These are phyloP conservation scores for Phytophthora sojae DNA, from an alignment of 352 stramenopile species.

Conservation along the genomic window DNA sequence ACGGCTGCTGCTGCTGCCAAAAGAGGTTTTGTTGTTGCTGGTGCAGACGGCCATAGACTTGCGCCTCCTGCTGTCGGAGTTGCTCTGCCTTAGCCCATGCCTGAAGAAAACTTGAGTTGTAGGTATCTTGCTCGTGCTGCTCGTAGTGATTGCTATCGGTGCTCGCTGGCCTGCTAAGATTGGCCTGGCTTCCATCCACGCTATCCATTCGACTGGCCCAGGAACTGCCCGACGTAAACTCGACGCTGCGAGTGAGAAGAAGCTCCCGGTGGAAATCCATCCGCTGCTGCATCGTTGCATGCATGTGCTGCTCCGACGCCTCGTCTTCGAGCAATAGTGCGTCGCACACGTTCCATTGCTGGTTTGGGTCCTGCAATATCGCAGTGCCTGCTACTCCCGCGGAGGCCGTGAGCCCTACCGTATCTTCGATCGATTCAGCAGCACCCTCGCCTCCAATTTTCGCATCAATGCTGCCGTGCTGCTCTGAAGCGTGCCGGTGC, in stretches of 20 bases:
- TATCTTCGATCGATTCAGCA: conserved; percentile 1
- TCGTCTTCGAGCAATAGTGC: conserved; percentile 15
- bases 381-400: neutral
- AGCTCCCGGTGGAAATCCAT: conserved; percentile 41
- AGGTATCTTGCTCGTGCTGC: neutral
- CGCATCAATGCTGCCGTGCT: neutral
- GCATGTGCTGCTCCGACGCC: conserved; percentile 20
- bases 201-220: conserved; percentile 21
- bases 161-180: neutral
- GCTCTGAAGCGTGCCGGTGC: neutral
- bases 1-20: neutral
- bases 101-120: conserved; percentile 24
- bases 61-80: conserved; percentile 17
- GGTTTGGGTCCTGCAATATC: neutral
- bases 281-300: conserved; percentile 31
- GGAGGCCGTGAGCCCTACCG: neutral
- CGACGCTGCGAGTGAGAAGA: conserved; percentile 32
- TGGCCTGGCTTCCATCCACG: neutral
- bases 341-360: conserved; percentile 18
- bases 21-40: conserved; percentile 33
- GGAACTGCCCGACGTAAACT: conserved; percentile 19
- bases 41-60: conserved; percentile 28
- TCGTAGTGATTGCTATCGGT: conserved; percentile 7
- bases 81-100: conserved; percentile 26
- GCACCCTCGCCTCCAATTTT: neutral